Base-by-base conservation (phyloP, 768 basidiomycete genomes). In the Rickenella mellea region DNA sequence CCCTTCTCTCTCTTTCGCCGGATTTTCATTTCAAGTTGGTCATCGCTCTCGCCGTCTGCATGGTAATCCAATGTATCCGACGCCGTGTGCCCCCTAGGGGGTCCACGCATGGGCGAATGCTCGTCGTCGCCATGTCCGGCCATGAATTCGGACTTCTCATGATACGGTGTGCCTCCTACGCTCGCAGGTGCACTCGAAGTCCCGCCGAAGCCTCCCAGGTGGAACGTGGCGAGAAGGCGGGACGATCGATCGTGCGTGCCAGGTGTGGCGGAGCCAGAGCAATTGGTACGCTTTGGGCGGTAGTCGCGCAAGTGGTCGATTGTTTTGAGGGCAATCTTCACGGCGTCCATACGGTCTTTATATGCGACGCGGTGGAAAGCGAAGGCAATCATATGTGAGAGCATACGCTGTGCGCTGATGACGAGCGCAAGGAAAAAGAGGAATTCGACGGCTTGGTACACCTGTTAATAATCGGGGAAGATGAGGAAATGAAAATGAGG, bases 301-400 rank as follows among this genome's bases (percentile, higher is more conserved):
- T 82, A 82, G 38, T 71, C 60, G 24, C 82, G 76, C 14, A 88
- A 70, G 47, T 69, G 68, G 56, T 88, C 85, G 41, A 88, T 71
- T 30, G 76, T 75, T 3, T 55, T 55, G 3, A 86, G 66, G 1
- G 77, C 65, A 29, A 66, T 59, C 43, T 65, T 60, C 5, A 86
- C 70, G n/a, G 65, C 61, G 8, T 74, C 69, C 4, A 86, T 62
- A 38, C 85, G 82, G 26, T 88, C 85, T 50, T 69, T 70, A 56
- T 77, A 89, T 8, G 86, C 86, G 3, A 74, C 79, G n/a, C 69
- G 74, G 55, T 88, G 84, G 59, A 89, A 89, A 15, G 72, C 68
- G 51, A 83, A 82, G 0, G 85, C 83, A 26, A 87, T 74, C 26
- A 73, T 67, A 51, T 86, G 83, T 1, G 79, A 78, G 15, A 85